Percentiles rank a stretch among this genome's conserved stretches.
These are phyloP conservation scores for Nannizzia gypsea DNA, from an alignment of 2,329 filamentous ascomycete species.

Conservation along the genomic window DNA sequence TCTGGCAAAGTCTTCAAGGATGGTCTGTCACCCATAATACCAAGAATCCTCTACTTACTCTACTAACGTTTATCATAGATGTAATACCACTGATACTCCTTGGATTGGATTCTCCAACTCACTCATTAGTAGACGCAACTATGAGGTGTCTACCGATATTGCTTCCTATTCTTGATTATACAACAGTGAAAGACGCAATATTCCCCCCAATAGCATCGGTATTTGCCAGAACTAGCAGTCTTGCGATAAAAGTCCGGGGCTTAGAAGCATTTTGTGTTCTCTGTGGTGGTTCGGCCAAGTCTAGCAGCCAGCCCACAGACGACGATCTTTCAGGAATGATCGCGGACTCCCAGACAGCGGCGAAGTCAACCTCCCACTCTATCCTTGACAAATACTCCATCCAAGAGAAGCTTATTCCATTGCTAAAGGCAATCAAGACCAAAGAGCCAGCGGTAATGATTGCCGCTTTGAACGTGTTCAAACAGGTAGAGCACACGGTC, in stretches of 20 bases:
- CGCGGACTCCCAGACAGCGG: slow-evolving; percentile 38
- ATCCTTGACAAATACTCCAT: slow-evolving; percentile 96
- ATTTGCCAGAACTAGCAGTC: slow-evolving; percentile 83
- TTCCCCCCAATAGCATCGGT: slow-evolving; percentile 85
- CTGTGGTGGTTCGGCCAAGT: slow-evolving; percentile 58
- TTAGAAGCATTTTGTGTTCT: slow-evolving; percentile 82
- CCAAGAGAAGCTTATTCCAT: slow-evolving; percentile 89
- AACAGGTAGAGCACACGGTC: slow-evolving; percentile 66
- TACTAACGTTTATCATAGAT: slow-evolving; percentile 41
- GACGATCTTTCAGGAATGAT: slow-evolving; percentile 66
- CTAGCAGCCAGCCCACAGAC: slow-evolving; percentile 42
- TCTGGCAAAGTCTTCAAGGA: slow-evolving; percentile 92
- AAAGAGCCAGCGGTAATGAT: slow-evolving; percentile 98
- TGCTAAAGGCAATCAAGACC: slow-evolving; percentile 88
- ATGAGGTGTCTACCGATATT: slow-evolving; percentile 66
- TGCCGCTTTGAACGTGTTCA: slow-evolving; percentile 73
- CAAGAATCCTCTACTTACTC: not conserved
- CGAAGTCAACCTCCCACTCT: slow-evolving; percentile 47
- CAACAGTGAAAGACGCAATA: slow-evolving; percentile 90
- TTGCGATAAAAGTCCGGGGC: slow-evolving; percentile 88
- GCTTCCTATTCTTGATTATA: slow-evolving; percentile 85
- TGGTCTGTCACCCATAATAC: slow-evolving; percentile 40
- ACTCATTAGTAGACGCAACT: slow-evolving; percentile 76
- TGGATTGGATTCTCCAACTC: slow-evolving; percentile 78
- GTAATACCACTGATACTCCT: slow-evolving; percentile 75